Evolutionary conservation across 768 basidiomycete genomes (phyloP), one percentile per base, ranked within the genome.

Genomic region (Macrocybe gigantea): DNA sequence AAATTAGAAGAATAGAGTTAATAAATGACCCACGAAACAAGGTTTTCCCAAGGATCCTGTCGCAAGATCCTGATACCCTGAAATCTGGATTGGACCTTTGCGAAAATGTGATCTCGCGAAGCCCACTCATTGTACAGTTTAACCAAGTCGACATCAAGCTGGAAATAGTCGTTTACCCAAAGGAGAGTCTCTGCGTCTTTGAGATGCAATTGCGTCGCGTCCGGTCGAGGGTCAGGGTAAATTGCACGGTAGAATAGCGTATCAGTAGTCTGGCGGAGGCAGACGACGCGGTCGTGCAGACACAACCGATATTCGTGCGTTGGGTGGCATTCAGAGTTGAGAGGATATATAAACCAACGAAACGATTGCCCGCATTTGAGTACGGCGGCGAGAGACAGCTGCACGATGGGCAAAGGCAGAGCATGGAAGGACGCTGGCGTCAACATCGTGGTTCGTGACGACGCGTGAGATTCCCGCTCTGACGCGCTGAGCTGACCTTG

Each of bases 21-120:
- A 41, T 15, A 1, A 39, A 42, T 38, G 39, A 80, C 89, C 57
- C 64, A 96, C 93, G 91, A 93, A 38, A 97, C 69, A 30, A 98
- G 77, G 57, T 89, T 94, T 67, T 98, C 95, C 85, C 92, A 98
- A 54, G 92, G 91, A 60, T 95, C 93, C 66, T 98, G 94, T 58
- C 89, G 75, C 36, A 98, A 64, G 49, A 97, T 83, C 46, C 94
- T 68, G 39, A 95, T 88, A 6, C 96, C 96, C 48, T 75, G 64
- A 53, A 93, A 88, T 13, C 85, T 75, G 14, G 76, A 67, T 51
- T 74, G 74, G 33, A 85, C 64, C 34, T 64, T 71, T 15, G 78
- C 70, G 61, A 98, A 96, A 46, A 93, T 81, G 31, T 75, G 69
- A 58, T 99, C 96, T 40, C 74, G 69, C 12, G 58, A 55, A 32